Evolutionary conservation across 371 early-diverging fungal genomes (phyloP), one percentile per base, ranked within the genome.

Genomic region (Mortierella sp.): DNA sequence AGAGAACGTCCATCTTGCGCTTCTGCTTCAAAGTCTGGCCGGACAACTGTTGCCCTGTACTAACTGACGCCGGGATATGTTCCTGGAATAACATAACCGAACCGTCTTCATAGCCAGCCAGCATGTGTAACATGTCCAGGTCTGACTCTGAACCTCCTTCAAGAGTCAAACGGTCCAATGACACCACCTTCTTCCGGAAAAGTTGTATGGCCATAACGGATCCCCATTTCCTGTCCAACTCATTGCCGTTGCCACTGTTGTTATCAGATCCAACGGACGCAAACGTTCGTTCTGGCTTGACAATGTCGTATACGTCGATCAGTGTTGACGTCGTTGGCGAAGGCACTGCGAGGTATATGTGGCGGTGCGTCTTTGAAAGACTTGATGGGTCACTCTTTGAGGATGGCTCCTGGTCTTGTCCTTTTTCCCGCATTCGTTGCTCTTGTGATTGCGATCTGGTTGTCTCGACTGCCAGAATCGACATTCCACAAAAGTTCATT

Each of bases 401-500:
- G 31, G 51, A 28, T 14, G 28, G 23, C 34, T n/a, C 49, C 28
- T 61, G 55, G n/a, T 26, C 39, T 24, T 27, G n/a, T 14, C 16
- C 26, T 24, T 42, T 30, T 38, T 45, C 28, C 23, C 42, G 60
- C 54, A 10, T 34, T 38, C 16, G 18, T 42, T 28, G 58, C 16
- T 3, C 41, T 5, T 24, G 21, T 26, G 39, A 10, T 38, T 13
- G 5, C 14, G 28, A 19, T 7, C n/a, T 18, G 41, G 21, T 28
- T 38, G 24, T 18, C 21, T 58, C 68, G 52, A 69, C 30, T 5
- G 58, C 54, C 24, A 78, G 43, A 21, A 68, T 38, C 2, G 69
- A 51, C 70, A 76, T 61, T 18, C 65, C 71, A 51, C 80, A 80
- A 50, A 80, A 80, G 39, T 76, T 80, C n/a, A 80, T 47, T 10